Percentiles rank a stretch among this genome's conserved stretches.
phyloP scores from a whole-genome alignment of 2,329 filamentous ascomycete genomes.

The Paecilomyces formosus region DNA sequence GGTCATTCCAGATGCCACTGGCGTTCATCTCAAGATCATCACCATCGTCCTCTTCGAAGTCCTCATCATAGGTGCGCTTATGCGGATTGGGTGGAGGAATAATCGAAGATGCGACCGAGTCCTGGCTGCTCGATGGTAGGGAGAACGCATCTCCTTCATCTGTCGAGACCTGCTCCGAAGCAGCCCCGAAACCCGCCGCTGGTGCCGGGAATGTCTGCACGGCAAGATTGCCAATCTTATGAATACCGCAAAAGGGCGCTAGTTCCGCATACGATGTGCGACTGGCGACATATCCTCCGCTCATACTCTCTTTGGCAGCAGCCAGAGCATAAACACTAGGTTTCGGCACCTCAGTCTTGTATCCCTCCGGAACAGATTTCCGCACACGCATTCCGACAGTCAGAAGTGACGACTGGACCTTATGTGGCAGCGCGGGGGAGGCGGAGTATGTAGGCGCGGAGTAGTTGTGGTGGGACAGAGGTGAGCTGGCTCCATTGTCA shows the following conservation, averaged over 20 bases:
- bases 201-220: conserved; percentile 45
- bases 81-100: conserved; percentile 22
- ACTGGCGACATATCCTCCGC: conserved; percentile 1
- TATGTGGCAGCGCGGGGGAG: conserved; percentile 51
- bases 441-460: conserved; percentile 30
- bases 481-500: neutral
- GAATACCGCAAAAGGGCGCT: conserved; percentile 71
- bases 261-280: conserved; percentile 49
- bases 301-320: conserved; percentile 2
- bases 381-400: conserved; percentile 90
- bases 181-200: conserved; percentile 13
- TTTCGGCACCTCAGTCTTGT: conserved; percentile 58
- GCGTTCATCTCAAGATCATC: conserved; percentile 12
- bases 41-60: conserved; percentile 29
- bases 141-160: conserved; percentile 29
- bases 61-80: conserved; percentile 36
- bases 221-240: conserved; percentile 64
- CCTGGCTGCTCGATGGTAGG: conserved; percentile 34
- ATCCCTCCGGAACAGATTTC: conserved; percentile 88
- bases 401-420: conserved; percentile 74
- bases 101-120: conserved; percentile 20
- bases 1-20: conserved; percentile 20
- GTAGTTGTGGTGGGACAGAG: conserved; percentile 33
- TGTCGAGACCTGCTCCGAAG: conserved; percentile 18
- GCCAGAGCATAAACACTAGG: conserved; percentile 10